phyloP scores from a whole-genome alignment of 78 protist genomes.

The Dictyostelium firmibasis region DNA sequence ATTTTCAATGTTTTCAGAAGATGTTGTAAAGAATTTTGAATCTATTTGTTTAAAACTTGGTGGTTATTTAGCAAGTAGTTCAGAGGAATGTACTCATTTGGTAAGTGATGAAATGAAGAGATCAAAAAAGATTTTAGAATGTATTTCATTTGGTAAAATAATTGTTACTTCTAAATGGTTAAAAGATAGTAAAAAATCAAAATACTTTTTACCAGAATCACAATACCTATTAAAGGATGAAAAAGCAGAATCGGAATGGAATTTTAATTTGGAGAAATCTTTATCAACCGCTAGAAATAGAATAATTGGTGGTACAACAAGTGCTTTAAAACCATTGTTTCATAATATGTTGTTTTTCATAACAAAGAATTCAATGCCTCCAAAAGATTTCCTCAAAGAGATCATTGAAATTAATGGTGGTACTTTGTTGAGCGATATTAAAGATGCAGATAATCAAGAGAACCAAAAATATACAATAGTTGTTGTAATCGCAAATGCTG shows the following conservation, averaged over 20 bases:
- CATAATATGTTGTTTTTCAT: not conserved
- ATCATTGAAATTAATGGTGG: constrained; percentile 3
- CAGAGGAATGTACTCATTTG: constrained; percentile 23
- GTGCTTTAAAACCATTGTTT: not conserved
- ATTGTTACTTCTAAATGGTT: constrained; percentile 44
- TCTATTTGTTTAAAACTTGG: not conserved
- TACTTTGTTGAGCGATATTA: not conserved
- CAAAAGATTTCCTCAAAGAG: not conserved
- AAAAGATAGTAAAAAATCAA: not conserved
- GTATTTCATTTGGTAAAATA: constrained; percentile 1
- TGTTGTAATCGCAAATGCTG: not conserved
- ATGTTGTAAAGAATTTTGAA: not conserved
- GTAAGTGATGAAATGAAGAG: constrained; percentile 31
- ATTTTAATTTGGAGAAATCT: constrained; percentile 3
- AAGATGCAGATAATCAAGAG: not conserved
- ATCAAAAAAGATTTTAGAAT: constrained; percentile 5
- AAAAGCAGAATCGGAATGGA: constrained; percentile 48
- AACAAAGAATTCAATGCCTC: constrained; percentile 9
- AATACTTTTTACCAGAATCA: not conserved
- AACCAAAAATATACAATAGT: not conserved
- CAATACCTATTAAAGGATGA: not conserved
- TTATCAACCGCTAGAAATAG: not conserved
- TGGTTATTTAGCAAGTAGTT: not conserved
- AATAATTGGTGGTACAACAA: no score
- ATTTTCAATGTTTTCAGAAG: constrained; percentile 7